Percentiles rank a stretch among this genome's conserved stretches.
Conservation (phyloP, 225 moss, liverwort and hornwort genomes). For the Pseudoscleropodium purum region DNA sequence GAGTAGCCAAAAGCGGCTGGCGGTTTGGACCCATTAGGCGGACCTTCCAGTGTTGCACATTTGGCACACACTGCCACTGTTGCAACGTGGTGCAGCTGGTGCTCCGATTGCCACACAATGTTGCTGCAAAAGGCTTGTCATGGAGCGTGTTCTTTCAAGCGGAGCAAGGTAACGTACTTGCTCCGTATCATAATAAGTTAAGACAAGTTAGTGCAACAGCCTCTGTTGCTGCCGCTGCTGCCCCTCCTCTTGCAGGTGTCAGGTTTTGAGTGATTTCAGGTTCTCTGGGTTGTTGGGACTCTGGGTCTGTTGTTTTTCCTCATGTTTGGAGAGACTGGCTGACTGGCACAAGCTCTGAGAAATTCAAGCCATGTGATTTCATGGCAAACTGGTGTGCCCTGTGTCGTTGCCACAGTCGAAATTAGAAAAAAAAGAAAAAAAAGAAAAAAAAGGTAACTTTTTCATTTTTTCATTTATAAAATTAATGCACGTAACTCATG, state of each 20-base stretch:
- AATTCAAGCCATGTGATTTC: background rate
- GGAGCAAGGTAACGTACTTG: too few species aligned
- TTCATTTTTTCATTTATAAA: too few species aligned
- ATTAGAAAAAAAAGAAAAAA: too few species aligned
- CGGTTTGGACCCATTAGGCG: too few species aligned
- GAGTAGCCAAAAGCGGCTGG: too few species aligned
- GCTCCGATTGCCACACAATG: background rate
- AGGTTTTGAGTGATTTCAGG: background rate
- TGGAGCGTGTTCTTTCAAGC: too few species aligned
- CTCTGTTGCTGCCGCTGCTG: too few species aligned
- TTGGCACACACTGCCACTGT: background rate
- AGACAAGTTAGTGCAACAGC: background rate
- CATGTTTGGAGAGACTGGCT: background rate
- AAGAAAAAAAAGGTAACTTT: too few species aligned
- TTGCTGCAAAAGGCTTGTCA: background rate
- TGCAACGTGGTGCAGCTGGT: background rate
- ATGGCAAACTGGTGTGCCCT: too few species aligned
- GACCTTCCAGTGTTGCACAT: background rate
- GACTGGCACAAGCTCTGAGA: background rate
- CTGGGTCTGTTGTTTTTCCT: background rate
- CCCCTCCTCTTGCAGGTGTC: background rate
- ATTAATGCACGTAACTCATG: too few species aligned
- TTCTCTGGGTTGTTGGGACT: background rate
- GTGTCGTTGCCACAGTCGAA: too few species aligned
- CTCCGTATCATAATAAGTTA: too few species aligned